These are phyloP conservation scores for Ascochyta lentis DNA, from an alignment of 2,329 filamentous ascomycete genomes.

Conservation along the genomic window DNA sequence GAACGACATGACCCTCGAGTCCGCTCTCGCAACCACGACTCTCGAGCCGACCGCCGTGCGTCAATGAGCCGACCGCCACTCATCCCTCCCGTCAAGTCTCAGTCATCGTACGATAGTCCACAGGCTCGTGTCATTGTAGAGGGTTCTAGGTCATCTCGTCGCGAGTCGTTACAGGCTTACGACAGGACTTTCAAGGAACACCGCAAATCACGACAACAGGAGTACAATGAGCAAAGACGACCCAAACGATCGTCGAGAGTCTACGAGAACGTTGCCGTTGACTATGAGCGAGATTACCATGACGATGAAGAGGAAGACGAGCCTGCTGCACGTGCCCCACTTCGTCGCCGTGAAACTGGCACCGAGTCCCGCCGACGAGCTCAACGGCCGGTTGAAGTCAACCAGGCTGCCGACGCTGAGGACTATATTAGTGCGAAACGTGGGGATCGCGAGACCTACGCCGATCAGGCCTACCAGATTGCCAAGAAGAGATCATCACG, in stretches of 20 bases:
- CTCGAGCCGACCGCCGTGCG: slow-evolving; percentile 24
- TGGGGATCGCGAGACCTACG: slow-evolving; percentile 35
- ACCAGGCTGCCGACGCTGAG: slow-evolving; percentile 31
- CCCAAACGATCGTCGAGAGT: slow-evolving; percentile 23
- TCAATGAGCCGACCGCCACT: slow-evolving; percentile 44
- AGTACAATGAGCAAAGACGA: slow-evolving; percentile 22
- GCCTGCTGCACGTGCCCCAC: slow-evolving; percentile 10
- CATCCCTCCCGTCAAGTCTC: slow-evolving; percentile 42
- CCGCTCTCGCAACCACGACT: slow-evolving; percentile 22
- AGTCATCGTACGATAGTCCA: slow-evolving; percentile 37
- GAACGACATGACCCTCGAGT: slow-evolving; percentile 21
- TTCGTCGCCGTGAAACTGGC: slow-evolving; percentile 36
- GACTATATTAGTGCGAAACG: slow-evolving; percentile 41
- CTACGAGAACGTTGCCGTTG: slow-evolving; percentile 10
- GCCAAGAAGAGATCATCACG: slow-evolving; percentile 37
- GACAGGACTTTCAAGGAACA: slow-evolving; percentile 27
- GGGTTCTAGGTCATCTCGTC: slow-evolving; percentile 23
- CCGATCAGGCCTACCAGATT: slow-evolving; percentile 37
- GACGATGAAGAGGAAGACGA: slow-evolving; percentile 26
- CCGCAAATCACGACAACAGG: slow-evolving; percentile 1
- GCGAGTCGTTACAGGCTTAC: slow-evolving; percentile 39
- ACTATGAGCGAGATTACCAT: slow-evolving; percentile 20
- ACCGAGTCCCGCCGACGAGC: slow-evolving; percentile 26
- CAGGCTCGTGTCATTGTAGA: slow-evolving; percentile 39
- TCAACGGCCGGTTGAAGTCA: slow-evolving; percentile 27